phyloP scores from a whole-genome alignment of 2,329 filamentous ascomycete species.

The Trichoderma afroharzianum region DNA sequence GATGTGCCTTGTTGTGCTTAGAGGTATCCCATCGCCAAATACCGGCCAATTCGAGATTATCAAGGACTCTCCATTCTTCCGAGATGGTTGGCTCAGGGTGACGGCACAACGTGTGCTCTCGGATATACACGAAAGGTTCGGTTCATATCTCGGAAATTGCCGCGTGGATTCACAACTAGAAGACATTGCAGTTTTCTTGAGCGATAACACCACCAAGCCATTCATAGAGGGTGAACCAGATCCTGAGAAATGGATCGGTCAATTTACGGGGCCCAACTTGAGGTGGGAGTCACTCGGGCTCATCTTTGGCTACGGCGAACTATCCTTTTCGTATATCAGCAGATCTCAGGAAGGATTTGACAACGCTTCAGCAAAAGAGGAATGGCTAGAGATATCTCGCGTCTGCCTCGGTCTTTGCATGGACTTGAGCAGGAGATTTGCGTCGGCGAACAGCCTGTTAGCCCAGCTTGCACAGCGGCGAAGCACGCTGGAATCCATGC shows the following conservation, averaged over 20 bases:
- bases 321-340: background rate
- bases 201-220: conserved; percentile 35
- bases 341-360: background rate
- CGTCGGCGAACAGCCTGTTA: conserved; percentile 36
- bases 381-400: conserved; percentile 14
- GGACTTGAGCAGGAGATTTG: conserved; percentile 22
- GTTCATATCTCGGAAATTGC: conserved; percentile 25
- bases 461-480: conserved; percentile 36
- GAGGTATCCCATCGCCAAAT: conserved; percentile 31
- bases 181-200: conserved; percentile 35
- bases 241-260: conserved; percentile 36
- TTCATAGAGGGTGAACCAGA: conserved; percentile 34
- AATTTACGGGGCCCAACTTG: conserved; percentile 37
- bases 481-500: conserved; percentile 34
- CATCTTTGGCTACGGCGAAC: conserved; percentile 25
- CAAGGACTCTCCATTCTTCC: conserved; percentile 19
- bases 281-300: conserved; percentile 44
- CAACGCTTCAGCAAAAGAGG: background rate
- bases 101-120: conserved; percentile 29
- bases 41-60: conserved; percentile 22
- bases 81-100: conserved; percentile 31
- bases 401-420: conserved; percentile 18
- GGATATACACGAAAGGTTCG: conserved; percentile 33
- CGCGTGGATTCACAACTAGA: conserved; percentile 32
- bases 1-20: conserved; percentile 37